Evolutionary conservation across 768 basidiomycete genomes (phyloP).

Genomic region (Trametes meyenii): DNA sequence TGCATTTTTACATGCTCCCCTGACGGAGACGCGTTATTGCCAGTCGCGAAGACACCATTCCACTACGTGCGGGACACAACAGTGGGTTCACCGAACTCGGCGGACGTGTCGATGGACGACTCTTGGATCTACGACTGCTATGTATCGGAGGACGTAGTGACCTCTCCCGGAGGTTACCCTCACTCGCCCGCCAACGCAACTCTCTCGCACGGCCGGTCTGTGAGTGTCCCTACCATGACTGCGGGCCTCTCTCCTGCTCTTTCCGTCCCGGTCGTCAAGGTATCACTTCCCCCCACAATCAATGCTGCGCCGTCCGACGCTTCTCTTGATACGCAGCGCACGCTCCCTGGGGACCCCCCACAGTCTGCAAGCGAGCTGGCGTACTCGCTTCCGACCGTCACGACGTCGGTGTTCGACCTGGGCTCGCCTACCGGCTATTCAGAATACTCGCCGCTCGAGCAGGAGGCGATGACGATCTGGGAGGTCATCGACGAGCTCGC

Average conservation of each 20-base stretch:
- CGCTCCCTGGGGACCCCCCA: not conserved
- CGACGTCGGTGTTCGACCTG: constrained; percentile 15
- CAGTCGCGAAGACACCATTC: constrained; percentile 7
- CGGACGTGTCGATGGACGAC: constrained; percentile 19
- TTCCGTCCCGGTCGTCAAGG: constrained; percentile 14
- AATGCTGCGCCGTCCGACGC: constrained; percentile 1
- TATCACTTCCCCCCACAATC: constrained; percentile 4
- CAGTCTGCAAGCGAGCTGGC: not conserved
- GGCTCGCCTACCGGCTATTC: constrained; percentile 6
- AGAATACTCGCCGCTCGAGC: constrained; percentile 24
- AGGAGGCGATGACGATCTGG: constrained; percentile 18
- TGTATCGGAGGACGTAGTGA: constrained; percentile 17
- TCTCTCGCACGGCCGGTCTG: constrained; percentile 12
- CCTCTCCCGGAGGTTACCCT: constrained; percentile 16
- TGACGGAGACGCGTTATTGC: not conserved
- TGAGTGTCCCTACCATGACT: constrained; percentile 16
- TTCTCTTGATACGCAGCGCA: constrained; percentile 1
- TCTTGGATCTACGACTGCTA: constrained; percentile 25
- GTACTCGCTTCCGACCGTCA: constrained; percentile 4
- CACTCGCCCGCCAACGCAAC: constrained; percentile 18
- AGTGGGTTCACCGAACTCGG: not conserved
- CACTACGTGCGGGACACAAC: constrained; percentile 12
- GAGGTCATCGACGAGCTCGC: constrained; percentile 24
- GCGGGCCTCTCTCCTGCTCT: constrained; percentile 10
- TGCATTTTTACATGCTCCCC: not conserved